Base-by-base conservation (phyloP, 768 basidiomycete genomes). In the Pisolithus microcarpus region DNA sequence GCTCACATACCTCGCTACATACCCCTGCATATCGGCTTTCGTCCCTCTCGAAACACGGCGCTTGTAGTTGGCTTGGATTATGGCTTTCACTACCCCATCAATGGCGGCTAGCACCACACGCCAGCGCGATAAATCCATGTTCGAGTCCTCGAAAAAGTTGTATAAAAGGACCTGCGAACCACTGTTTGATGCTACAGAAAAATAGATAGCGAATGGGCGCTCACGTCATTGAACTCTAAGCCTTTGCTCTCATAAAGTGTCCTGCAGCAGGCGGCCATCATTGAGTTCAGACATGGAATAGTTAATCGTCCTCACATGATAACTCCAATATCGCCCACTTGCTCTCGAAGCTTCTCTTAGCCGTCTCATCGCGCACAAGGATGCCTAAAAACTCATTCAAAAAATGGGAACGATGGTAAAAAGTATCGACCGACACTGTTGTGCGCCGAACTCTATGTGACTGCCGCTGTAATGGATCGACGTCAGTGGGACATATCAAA, bases 141-240 rank as follows among this genome's bases (percentile, higher is more conserved):
- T 56, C 0, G 87, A 88, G 55, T 85, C 82, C 24, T 78, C 74
- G 57, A 89, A 89, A 64, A 87, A 87, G 54, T 89, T 80, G 57
- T 82, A 87, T 9, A 89, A 58, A 3, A 89, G 69, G 3, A 89
- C 85, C 85, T 87, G 28, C 16, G n/a, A 9, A n/a, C 30, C n/a
- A 44, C 43, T 7, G 28, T 23, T 5, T 30, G n/a, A 44, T 42
- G 24, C n/a, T 7, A 16, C 26, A 24, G 26, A 28, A 44, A 6
- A 43, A 16, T 13, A 15, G 5, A 5, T 5, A 34, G 5, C 15
- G 34, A 11, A 34, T 13, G 13, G 34, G 26, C 24, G 28, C 51
- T 46, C 46, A 45, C 48, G 38, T 55, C 50, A 49, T 49, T 48
- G 39, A 47, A 48, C 42, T 51, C 39, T 11, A 54, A 28, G 18